phyloP scores from a whole-genome alignment of 805 yeast species.

The Nakazawaea holstii region DNA sequence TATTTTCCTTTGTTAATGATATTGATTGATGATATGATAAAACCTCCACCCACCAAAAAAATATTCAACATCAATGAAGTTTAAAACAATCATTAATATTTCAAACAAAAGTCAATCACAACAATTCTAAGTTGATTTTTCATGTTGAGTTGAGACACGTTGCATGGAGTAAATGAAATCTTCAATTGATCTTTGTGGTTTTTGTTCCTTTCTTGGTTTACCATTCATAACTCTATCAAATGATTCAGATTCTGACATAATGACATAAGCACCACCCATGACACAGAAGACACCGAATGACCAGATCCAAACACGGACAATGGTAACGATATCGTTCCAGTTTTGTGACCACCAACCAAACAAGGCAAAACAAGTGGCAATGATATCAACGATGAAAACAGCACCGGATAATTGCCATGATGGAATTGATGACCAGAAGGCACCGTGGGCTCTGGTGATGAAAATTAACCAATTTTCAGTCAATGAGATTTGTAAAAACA shows the following conservation, averaged over 20 bases:
- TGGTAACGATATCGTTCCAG: constrained; percentile 94
- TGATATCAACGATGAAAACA: constrained; percentile 80
- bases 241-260: constrained; percentile 77
- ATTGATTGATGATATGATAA: too few species aligned
- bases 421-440: constrained; percentile 96
- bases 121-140: constrained; percentile 54
- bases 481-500: constrained; percentile 89
- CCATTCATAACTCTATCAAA: constrained; percentile 86
- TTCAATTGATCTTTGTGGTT: constrained; percentile 67
- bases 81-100: too few species aligned
- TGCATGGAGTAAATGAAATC: constrained; percentile 83
- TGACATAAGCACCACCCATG: constrained; percentile 94
- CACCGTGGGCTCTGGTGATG: constrained; percentile 96
- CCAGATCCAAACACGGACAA: constrained; percentile 91
- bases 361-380: constrained; percentile 87
- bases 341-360: constrained; percentile 98
- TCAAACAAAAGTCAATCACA: too few species aligned
- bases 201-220: constrained; percentile 54
- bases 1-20: too few species aligned
- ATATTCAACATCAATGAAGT: too few species aligned
- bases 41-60: too few species aligned
- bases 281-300: constrained; percentile 96
- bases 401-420: constrained; percentile 97
- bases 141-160: constrained; percentile 88
- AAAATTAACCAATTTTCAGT: constrained; percentile 97